Evolutionary conservation across 2,329 filamentous ascomycete species (phyloP).

Genomic region (Aspergillus ibericus): DNA sequence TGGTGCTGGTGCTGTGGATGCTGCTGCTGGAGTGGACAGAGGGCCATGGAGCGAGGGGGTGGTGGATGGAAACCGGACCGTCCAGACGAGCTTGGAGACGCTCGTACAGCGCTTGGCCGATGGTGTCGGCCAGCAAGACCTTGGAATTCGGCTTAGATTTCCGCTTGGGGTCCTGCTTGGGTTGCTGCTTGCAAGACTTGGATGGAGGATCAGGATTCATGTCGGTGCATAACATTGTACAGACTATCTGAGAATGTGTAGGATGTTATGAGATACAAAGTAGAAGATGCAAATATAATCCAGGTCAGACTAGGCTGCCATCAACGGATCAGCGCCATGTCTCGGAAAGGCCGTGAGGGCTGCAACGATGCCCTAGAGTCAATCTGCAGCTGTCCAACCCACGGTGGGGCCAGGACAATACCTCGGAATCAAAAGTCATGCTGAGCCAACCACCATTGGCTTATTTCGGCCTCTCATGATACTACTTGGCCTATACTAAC

Average conservation of each 20-base stretch:
- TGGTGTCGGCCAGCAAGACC: neutral
- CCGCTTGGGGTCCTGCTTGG: neutral
- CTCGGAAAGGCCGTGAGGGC: neutral
- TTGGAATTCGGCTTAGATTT: no score
- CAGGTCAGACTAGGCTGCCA: neutral
- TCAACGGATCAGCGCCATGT: neutral
- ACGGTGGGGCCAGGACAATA: neutral
- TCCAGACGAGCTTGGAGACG: neutral
- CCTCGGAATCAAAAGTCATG: neutral
- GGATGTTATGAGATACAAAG: neutral
- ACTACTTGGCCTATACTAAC: no score
- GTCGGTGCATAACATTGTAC: neutral
- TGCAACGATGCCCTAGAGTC: neutral
- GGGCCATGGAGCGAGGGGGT: neutral
- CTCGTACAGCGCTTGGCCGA: neutral
- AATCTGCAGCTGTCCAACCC: no score
- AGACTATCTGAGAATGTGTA: no score
- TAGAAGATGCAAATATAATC: neutral
- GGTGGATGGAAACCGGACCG: neutral
- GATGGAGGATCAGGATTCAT: neutral
- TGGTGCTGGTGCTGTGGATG: neutral
- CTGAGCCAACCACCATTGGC: no score
- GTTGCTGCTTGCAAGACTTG: neutral
- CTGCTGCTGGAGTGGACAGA: neutral
- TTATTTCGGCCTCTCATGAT: no score